Percentiles rank a stretch among this genome's conserved stretches.
These are phyloP conservation scores for Taphrina wiesneri DNA, from an alignment of 1,139 yeast species.

Conservation along the genomic window DNA sequence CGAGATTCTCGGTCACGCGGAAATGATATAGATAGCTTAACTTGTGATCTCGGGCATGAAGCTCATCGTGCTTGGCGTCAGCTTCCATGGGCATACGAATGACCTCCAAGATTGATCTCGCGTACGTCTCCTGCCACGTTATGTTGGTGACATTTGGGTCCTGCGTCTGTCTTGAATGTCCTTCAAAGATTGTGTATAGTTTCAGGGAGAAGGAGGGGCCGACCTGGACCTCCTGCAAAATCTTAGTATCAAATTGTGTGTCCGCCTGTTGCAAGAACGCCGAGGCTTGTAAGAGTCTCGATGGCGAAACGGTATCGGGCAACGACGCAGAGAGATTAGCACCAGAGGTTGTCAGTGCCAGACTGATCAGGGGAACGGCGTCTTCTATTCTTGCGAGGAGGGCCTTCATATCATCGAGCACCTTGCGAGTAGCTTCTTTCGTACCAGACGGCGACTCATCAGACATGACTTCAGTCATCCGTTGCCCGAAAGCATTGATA, in stretches of 20 bases:
- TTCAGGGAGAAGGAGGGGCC: slow-evolving; percentile 67
- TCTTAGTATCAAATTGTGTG: slow-evolving; percentile 40
- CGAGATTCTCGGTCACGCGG: slow-evolving; percentile 58
- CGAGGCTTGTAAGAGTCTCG: slow-evolving; percentile 66
- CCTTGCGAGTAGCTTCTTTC: slow-evolving; percentile 43
- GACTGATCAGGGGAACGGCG: slow-evolving; percentile 65
- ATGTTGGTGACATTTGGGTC: slow-evolving; percentile 51
- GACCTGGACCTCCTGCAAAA: slow-evolving; percentile 46
- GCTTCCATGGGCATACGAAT: slow-evolving; percentile 43
- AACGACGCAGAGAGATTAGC: slow-evolving; percentile 59
- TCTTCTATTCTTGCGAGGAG: slow-evolving; percentile 36
- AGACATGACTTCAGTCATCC: slow-evolving; percentile 47
- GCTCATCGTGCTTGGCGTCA: slow-evolving; percentile 9
- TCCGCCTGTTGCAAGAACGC: slow-evolving; percentile 53
- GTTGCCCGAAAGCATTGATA: slow-evolving; percentile 60
- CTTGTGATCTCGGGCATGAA: slow-evolving; percentile 20
- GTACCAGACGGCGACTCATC: background rate
- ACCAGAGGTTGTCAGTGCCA: slow-evolving; percentile 71
- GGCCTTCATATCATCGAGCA: slow-evolving; percentile 36
- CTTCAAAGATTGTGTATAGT: slow-evolving; percentile 65
- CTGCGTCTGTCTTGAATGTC: slow-evolving; percentile 46
- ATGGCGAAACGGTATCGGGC: slow-evolving; percentile 63
- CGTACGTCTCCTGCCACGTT: slow-evolving; percentile 62
- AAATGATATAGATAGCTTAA: slow-evolving; percentile 52
- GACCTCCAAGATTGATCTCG: slow-evolving; percentile 57